Evolutionary conservation across 2,329 filamentous ascomycete species (phyloP).

Genomic region (Apiospora phragmitis): DNA sequence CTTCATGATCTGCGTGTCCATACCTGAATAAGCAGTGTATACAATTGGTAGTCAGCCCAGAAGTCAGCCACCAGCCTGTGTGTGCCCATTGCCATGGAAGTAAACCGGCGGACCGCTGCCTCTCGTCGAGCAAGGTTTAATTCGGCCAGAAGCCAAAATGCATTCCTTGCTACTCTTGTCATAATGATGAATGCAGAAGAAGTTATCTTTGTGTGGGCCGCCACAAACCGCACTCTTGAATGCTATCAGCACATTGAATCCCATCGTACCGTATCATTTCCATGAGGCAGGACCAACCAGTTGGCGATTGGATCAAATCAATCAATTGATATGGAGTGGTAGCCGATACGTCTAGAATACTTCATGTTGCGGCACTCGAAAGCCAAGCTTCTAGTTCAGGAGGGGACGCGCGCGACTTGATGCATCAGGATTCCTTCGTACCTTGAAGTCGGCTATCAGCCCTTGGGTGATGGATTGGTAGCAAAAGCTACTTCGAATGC

Average conservation of each 20-base stretch:
- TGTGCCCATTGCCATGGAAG: not conserved
- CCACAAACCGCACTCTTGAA: not conserved
- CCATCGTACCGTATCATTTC: not conserved
- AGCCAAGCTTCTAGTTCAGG: not conserved
- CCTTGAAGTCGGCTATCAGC: not conserved
- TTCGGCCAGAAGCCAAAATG: not conserved
- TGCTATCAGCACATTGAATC: not conserved
- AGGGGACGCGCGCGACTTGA: conserved; percentile 7
- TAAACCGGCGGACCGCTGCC: not conserved
- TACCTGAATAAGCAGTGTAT: not conserved
- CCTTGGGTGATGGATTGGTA: not conserved
- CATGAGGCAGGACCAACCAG: not conserved
- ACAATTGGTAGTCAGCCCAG: not conserved
- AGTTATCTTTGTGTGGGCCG: not conserved
- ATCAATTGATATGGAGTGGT: not conserved
- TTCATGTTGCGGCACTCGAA: not conserved
- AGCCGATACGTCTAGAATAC: not conserved
- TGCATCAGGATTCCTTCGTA: not conserved
- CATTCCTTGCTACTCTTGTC: not conserved
- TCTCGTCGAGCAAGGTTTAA: not conserved
- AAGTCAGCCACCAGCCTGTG: not conserved
- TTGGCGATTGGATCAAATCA: not conserved
- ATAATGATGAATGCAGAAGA: not conserved
- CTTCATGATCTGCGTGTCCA: not conserved
- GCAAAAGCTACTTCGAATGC: not conserved